Conservation (phyloP, 371 early-diverging fungal genomes). For the Zychaea mexicana region DNA sequence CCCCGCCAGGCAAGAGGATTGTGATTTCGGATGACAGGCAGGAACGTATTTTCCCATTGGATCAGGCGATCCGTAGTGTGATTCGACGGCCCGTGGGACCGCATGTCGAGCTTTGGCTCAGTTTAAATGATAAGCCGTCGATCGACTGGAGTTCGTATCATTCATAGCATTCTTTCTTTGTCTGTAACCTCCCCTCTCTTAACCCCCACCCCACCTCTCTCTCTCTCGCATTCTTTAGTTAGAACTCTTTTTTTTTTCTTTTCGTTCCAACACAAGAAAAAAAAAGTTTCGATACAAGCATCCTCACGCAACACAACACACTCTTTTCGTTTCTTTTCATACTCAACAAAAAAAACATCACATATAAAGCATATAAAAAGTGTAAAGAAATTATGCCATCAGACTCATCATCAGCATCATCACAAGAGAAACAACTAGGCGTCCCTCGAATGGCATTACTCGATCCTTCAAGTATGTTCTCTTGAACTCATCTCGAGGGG, state of each 20-base stretch:
- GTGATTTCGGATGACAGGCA: slow-evolving; percentile 42
- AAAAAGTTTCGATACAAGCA: not conserved
- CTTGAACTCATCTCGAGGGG: too few species aligned
- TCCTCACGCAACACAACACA: not conserved
- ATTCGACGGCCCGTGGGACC: slow-evolving; percentile 30
- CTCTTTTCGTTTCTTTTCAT: not conserved
- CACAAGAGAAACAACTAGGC: not conserved
- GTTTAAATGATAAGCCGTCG: slow-evolving; percentile 39
- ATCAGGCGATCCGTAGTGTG: slow-evolving; percentile 46
- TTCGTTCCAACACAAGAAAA: not conserved
- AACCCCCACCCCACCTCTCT: not conserved
- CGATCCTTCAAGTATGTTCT: slow-evolving; percentile 20
- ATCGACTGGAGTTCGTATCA: slow-evolving; percentile 45
- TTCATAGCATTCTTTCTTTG: slow-evolving; percentile 7
- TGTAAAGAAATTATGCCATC: not conserved
- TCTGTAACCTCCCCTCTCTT: not conserved
- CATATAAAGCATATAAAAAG: not conserved
- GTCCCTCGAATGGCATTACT: slow-evolving; percentile 16
- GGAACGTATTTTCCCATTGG: slow-evolving; percentile 43
- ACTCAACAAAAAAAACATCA: not conserved
- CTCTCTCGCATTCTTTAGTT: not conserved
- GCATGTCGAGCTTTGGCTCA: slow-evolving; percentile 47
- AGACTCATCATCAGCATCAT: not conserved
- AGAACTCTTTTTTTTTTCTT: not conserved
- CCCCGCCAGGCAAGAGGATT: slow-evolving; percentile 50